Base-by-base conservation (phyloP, 2,329 filamentous ascomycete species). In the Neopestalotiopsis clavispora region DNA sequence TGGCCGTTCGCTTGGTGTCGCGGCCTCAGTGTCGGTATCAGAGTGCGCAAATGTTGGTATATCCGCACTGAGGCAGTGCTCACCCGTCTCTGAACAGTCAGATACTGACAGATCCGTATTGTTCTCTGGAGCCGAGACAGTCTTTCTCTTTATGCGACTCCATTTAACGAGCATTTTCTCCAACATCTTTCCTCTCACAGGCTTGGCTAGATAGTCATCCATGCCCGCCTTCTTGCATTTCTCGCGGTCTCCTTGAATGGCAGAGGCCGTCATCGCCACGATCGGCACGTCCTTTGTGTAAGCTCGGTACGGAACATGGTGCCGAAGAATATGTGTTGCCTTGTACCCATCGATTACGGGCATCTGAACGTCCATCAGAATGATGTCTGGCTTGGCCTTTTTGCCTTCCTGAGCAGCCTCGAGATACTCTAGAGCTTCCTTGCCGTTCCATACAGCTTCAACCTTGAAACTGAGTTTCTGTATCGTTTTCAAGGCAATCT, bases 311-410 rank as follows among this genome's bases (percentile, higher is more conserved):
- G 91, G 90, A 1, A 85, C 76, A 72, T 92, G 89, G 67, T 92
- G 90, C 17, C 92, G 86, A 60, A 95, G 85, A 10, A 92, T 85
- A 73, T 94, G 91, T 0, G 92, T 95, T 57, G 92, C 92, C 68
- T 89, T 88, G 77, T 95, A 95, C 1, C 93, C 93, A 74, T 95
- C 93, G 71, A 94, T 89, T 52, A 94, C 88, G 32, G 90, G 89
- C 89, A 93, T 92, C 78, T 93, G 91, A 1, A 92, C 90, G 75
- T 94, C 91, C 91, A 94, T 93, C 52, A 95, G 81, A 67, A 95
- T 94, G 7, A 95, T 89, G 72, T 94, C 89, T 0, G 93, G 92
- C 65, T 88, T 89, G 12, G 82, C 80, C 59, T 86, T 83, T 38
- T 83, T 81, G 32, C 83, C 85, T 7, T 80, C 75, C 28, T 85